A percentile compares a stretch with the other conserved stretches of the same genome.
These are phyloP conservation scores for Leishmania tropica DNA, from an alignment of 208 protist genomes.

Conservation along the genomic window DNA sequence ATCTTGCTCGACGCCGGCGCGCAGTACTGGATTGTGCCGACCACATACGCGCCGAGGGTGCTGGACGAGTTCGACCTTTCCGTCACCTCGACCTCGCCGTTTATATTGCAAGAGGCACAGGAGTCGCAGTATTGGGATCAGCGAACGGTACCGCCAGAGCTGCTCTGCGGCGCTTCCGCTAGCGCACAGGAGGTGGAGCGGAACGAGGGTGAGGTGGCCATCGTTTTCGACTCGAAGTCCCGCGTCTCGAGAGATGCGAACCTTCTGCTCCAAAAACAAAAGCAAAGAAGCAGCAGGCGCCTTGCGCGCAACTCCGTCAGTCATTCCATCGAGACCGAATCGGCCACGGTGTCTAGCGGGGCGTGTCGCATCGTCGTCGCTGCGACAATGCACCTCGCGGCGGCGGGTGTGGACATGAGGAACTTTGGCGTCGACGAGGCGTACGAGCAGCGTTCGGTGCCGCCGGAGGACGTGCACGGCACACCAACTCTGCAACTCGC, in stretches of 20 bases:
- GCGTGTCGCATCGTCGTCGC: conserved; percentile 27
- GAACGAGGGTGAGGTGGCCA: conserved; percentile 24
- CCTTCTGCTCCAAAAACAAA: conserved; percentile 3
- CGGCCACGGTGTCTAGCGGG: not conserved
- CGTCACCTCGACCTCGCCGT: conserved; percentile 52
- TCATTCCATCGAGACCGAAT: not conserved
- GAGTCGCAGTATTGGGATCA: conserved; percentile 62
- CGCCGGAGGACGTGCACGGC: not conserved
- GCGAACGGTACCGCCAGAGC: conserved; percentile 20
- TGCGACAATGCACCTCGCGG: conserved; percentile 10
- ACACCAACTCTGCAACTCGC: conserved; percentile 9
- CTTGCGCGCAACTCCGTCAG: not conserved
- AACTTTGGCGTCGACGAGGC: conserved; percentile 14
- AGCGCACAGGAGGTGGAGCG: conserved; percentile 7
- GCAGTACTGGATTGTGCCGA: conserved; percentile 86
- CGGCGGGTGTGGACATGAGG: conserved; percentile 1
- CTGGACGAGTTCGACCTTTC: conserved; percentile 65
- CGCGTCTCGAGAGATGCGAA: conserved; percentile 14
- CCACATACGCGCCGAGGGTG: conserved; percentile 44
- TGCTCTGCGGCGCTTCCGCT: conserved; percentile 17
- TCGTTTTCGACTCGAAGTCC: conserved; percentile 18
- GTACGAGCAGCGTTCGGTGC: conserved; percentile 8
- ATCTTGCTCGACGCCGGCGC: conserved; percentile 49
- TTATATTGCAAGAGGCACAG: conserved; percentile 53
- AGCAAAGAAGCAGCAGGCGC: not conserved